phyloP scores from a whole-genome alignment of 73 alveolate species.

The Tetrahymena thermophila region DNA sequence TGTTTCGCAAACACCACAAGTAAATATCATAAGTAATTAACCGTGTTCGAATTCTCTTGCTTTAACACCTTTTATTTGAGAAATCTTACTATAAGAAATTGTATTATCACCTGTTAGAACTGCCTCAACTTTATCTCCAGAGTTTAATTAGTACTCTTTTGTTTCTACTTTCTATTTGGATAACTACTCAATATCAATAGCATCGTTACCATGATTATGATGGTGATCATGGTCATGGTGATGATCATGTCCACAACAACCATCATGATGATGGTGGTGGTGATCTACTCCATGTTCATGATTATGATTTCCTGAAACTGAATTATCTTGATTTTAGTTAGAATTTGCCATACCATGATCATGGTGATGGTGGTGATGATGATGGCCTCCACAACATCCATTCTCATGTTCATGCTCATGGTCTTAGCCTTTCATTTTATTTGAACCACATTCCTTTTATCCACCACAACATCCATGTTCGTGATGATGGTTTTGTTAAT shows the following conservation, averaged over 20 bases:
- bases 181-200: not conserved
- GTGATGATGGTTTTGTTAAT: not conserved
- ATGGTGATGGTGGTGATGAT: not conserved
- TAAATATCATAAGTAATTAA: constrained; percentile 8
- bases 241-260: not conserved
- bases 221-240: not conserved
- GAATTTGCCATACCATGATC: not conserved
- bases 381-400: not conserved
- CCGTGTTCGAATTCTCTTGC: not conserved
- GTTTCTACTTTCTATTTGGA: not conserved
- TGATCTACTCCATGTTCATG: not conserved
- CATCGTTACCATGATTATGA: not conserved
- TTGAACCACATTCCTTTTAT: not conserved
- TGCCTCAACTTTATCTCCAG: not conserved
- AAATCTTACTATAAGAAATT: not conserved
- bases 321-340: not conserved
- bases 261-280: not conserved
- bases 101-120: not conserved
- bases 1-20: constrained; percentile 34
- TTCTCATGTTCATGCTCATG: not conserved
- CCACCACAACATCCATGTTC: not conserved
- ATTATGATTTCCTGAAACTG: not conserved
- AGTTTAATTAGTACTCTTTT: not conserved
- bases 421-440: not conserved
- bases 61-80: not conserved